Conservation (phyloP, 1,284 basidiomycete species). For the Naganishia albida region DNA sequence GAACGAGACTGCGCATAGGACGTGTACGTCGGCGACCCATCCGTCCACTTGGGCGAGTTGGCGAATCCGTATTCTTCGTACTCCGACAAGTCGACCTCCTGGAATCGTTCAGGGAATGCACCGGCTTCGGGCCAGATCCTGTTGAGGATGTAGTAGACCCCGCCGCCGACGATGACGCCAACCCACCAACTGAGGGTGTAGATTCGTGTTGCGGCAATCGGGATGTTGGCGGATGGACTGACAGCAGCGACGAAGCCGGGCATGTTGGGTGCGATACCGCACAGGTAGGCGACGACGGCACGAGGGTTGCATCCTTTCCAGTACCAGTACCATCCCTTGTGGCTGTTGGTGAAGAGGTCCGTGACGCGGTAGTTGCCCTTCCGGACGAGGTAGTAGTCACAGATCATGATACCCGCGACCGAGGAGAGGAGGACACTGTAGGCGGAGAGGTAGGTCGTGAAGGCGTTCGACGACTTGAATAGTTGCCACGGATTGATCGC, state of each 20-base stretch:
- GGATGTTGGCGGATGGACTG: slow-evolving; percentile 48
- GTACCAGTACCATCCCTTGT: slow-evolving; percentile 73
- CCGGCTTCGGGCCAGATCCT: slow-evolving; percentile 64
- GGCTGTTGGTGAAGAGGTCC: slow-evolving; percentile 66
- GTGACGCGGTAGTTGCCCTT: slow-evolving; percentile 68
- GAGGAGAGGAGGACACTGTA: slow-evolving; percentile 74
- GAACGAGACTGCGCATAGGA: slow-evolving; percentile 5
- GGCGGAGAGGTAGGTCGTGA: slow-evolving; percentile 79
- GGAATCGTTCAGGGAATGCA: slow-evolving; percentile 63
- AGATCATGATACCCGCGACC: slow-evolving; percentile 79
- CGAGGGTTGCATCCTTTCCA: slow-evolving; percentile 72
- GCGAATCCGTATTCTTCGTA: slow-evolving; percentile 34
- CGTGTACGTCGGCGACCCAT: slow-evolving; percentile 2
- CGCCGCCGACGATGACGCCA: slow-evolving; percentile 60
- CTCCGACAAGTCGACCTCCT: slow-evolving; percentile 65
- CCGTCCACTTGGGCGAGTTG: slow-evolving; percentile 28
- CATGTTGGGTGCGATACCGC: slow-evolving; percentile 78
- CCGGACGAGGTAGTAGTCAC: slow-evolving; percentile 77
- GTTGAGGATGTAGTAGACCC: slow-evolving; percentile 67
- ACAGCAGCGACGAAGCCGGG: slow-evolving; percentile 56
- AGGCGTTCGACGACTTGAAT: slow-evolving; percentile 70
- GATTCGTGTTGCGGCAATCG: slow-evolving; percentile 38
- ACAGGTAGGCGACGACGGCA: slow-evolving; percentile 56
- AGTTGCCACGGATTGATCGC: slow-evolving; percentile 69
- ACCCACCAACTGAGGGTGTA: slow-evolving; percentile 66